Percentiles rank a stretch among this genome's conserved stretches.
phyloP scores from a whole-genome alignment of 257 asterid species.

The Lycium barbarum region DNA sequence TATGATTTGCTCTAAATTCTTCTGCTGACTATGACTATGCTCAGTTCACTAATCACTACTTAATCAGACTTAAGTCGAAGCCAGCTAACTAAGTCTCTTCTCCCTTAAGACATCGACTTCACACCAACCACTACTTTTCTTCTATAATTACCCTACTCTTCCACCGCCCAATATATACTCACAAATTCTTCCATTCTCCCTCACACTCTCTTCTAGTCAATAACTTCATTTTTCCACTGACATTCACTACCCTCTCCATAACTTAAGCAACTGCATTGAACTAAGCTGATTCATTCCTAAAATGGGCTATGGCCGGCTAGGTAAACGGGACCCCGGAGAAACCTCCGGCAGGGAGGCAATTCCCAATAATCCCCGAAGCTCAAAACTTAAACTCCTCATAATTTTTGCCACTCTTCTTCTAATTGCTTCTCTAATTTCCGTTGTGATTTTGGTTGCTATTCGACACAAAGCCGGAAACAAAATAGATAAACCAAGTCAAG shows the following conservation, averaged over 20 bases:
- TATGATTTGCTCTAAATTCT: neutral
- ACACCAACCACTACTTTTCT: conserved; percentile 40
- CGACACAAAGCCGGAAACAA: conserved; percentile 40
- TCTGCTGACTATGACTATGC: neutral
- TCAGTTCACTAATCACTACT: neutral
- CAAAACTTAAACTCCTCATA: conserved; percentile 57
- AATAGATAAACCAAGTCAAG: conserved; percentile 60
- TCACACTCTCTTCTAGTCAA: neutral
- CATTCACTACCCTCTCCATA: neutral
- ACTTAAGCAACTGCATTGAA: neutral
- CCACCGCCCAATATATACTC: conserved; percentile 25
- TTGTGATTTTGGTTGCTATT: conserved; percentile 49
- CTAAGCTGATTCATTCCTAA: neutral
- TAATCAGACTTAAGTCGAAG: conserved; percentile 30
- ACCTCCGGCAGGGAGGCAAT: conserved; percentile 44
- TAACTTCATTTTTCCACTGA: neutral
- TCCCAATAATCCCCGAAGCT: conserved; percentile 36
- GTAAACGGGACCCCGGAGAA: conserved; percentile 41
- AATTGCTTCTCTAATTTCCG: conserved; percentile 60
- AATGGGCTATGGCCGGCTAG: conserved; percentile 74
- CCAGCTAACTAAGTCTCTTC: conserved; percentile 46
- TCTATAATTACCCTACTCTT: neutral
- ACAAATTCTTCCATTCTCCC: neutral
- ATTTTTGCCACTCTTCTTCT: conserved; percentile 57
- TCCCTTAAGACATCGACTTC: conserved; percentile 48